These are phyloP conservation scores for Colletotrichum karsti DNA, from an alignment of 2,329 filamentous ascomycete genomes.

Conservation along the genomic window DNA sequence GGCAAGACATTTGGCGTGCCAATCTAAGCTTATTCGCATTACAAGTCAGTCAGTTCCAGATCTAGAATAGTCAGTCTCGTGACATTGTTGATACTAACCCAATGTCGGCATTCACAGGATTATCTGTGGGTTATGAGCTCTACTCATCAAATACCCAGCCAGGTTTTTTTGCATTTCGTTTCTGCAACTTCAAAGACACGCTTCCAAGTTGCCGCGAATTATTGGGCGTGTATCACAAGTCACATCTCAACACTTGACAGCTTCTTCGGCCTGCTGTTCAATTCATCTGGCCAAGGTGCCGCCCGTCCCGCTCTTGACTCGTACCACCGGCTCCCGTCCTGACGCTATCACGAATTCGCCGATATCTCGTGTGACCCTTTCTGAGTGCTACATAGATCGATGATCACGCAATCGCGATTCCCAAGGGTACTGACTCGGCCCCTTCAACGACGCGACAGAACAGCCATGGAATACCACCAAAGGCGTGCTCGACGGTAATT, in stretches of 20 bases:
- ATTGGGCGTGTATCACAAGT: too few species aligned
- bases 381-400: neutral
- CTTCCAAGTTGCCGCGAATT: too few species aligned
- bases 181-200: too few species aligned
- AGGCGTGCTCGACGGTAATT: slow-evolving; percentile 5
- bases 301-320: neutral
- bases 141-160: too few species aligned
- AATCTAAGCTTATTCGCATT: too few species aligned
- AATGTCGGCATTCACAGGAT: too few species aligned
- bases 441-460: neutral
- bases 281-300: neutral
- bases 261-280: neutral
- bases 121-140: too few species aligned
- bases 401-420: slow-evolving; percentile 10
- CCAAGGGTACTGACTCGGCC: slow-evolving; percentile 11
- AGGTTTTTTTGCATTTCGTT: too few species aligned
- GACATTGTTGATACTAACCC: too few species aligned
- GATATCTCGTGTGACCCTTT: neutral
- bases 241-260: neutral
- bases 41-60: too few species aligned
- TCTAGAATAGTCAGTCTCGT: too few species aligned
- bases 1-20: too few species aligned
- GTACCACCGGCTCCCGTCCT: neutral
- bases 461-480: neutral
- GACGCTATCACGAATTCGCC: neutral